Evolutionary conservation across 106 monocot genomes (phyloP).

Genomic region (Acanthochlamys bracteata): DNA sequence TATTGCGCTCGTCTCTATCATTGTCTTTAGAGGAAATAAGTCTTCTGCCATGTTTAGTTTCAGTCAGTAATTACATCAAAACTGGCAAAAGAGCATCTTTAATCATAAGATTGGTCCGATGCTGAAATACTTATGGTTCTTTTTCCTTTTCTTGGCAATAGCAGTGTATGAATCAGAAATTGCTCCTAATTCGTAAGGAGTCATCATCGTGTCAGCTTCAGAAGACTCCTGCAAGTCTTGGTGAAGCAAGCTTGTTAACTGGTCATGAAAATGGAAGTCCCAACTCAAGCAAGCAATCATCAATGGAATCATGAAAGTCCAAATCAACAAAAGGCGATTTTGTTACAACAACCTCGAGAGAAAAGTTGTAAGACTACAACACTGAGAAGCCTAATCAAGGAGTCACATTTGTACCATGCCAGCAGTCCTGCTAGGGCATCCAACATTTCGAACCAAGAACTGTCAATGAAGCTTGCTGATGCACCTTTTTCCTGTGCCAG

Average conservation of each 20-base stretch:
- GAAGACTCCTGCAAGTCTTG: background rate
- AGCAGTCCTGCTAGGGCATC: background rate
- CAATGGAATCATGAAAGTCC: background rate
- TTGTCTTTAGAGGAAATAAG: too few species aligned
- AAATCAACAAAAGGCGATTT: background rate
- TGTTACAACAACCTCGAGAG: background rate
- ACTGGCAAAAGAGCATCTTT: too few species aligned
- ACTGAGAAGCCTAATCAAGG: background rate
- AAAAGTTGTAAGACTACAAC: background rate
- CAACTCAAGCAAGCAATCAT: background rate
- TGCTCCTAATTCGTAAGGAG: constrained; percentile 11
- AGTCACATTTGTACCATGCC: background rate
- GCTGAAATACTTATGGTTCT: background rate
- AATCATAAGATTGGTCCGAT: too few species aligned
- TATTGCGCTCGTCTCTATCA: too few species aligned
- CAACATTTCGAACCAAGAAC: constrained; percentile 10
- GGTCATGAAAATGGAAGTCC: background rate
- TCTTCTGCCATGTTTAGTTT: too few species aligned
- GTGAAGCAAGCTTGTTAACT: background rate
- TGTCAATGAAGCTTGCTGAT: constrained; percentile 8
- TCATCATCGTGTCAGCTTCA: background rate
- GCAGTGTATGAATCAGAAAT: constrained; percentile 44
- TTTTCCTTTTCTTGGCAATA: background rate
- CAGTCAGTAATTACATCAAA: too few species aligned
- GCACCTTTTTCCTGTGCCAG: background rate